phyloP scores from a whole-genome alignment of 257 asterid species.

The Echium plantagineum region DNA sequence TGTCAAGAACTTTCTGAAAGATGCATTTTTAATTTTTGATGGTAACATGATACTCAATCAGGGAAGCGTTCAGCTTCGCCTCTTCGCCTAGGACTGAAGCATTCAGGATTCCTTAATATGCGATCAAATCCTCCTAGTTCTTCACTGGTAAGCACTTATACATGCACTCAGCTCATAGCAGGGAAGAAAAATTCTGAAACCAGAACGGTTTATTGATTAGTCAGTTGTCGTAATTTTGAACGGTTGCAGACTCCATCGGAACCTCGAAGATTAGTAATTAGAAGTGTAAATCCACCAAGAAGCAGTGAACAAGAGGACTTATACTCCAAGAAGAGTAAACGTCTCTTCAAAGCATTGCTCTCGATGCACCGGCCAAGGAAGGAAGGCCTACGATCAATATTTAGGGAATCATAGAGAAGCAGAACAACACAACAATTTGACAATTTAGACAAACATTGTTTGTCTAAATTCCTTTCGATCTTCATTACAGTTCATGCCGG shows the following conservation, averaged over 20 bases:
- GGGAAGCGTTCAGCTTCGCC: slow-evolving; percentile 59
- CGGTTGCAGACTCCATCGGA: slow-evolving; percentile 45
- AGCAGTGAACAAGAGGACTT: not conserved
- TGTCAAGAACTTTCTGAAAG: not conserved
- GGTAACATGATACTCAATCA: slow-evolving; percentile 6
- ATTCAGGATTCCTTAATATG: slow-evolving; percentile 43
- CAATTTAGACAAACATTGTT: not conserved
- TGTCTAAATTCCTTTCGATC: not conserved
- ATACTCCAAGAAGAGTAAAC: not conserved
- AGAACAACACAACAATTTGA: not conserved
- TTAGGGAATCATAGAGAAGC: not conserved
- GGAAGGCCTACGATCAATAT: not conserved
- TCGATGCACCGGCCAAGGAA: not conserved
- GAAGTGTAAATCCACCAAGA: slow-evolving; percentile 11
- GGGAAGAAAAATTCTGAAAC: not conserved
- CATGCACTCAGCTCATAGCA: not conserved
- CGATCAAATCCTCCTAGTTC: slow-evolving; percentile 44
- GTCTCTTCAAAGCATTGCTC: not conserved
- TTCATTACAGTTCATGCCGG: no score
- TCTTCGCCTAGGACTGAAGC: slow-evolving; percentile 30
- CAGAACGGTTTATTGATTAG: not conserved
- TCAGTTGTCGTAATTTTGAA: not conserved
- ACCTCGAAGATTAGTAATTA: slow-evolving; percentile 33
- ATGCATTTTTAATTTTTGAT: not conserved
- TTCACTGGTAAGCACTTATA: slow-evolving; percentile 30